Conservation (phyloP, 768 basidiomycete genomes). For the Coprinellus micaceus region DNA sequence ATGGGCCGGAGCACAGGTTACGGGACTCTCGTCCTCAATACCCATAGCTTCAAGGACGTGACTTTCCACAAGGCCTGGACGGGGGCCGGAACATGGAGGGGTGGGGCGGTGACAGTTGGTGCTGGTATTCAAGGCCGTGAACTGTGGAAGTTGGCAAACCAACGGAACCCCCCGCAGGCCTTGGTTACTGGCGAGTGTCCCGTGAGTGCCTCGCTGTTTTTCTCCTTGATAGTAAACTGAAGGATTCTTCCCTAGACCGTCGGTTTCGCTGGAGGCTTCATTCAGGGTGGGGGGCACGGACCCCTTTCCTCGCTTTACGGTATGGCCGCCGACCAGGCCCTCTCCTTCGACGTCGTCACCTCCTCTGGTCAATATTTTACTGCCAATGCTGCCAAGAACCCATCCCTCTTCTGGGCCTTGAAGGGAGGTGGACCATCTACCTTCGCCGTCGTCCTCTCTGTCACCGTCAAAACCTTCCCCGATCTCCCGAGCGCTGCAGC, state of each 20-base stretch:
- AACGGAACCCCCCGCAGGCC: slow-evolving; percentile 5
- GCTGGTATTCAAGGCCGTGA: slow-evolving; percentile 17
- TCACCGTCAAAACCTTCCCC: slow-evolving; percentile 19
- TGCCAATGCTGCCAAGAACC: slow-evolving; percentile 30
- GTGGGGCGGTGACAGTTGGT: slow-evolving; percentile 18
- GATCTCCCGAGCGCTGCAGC: slow-evolving; percentile 12
- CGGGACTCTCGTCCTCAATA: slow-evolving; percentile 8
- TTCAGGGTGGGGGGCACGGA: slow-evolving; percentile 27
- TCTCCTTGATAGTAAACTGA: background rate
- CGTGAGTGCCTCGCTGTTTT: background rate
- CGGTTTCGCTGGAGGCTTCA: slow-evolving; percentile 36
- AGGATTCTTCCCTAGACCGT: slow-evolving; percentile 20
- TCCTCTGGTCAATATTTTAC: slow-evolving; percentile 31
- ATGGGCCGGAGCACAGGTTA: background rate
- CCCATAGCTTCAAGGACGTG: slow-evolving; percentile 18
- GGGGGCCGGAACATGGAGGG: slow-evolving; percentile 11
- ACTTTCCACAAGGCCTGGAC: slow-evolving; percentile 13
- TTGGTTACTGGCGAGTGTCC: slow-evolving; percentile 16
- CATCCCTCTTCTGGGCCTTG: slow-evolving; percentile 40
- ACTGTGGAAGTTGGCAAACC: slow-evolving; percentile 9
- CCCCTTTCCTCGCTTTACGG: slow-evolving; percentile 14
- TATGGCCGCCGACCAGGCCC: slow-evolving; percentile 20
- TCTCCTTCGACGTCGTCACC: slow-evolving; percentile 37
- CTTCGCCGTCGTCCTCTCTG: slow-evolving; percentile 13
- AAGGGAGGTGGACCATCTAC: slow-evolving; percentile 23